Base-by-base conservation (phyloP, 73 alveolate genomes). In the Paramecium tetraurelia region DNA sequence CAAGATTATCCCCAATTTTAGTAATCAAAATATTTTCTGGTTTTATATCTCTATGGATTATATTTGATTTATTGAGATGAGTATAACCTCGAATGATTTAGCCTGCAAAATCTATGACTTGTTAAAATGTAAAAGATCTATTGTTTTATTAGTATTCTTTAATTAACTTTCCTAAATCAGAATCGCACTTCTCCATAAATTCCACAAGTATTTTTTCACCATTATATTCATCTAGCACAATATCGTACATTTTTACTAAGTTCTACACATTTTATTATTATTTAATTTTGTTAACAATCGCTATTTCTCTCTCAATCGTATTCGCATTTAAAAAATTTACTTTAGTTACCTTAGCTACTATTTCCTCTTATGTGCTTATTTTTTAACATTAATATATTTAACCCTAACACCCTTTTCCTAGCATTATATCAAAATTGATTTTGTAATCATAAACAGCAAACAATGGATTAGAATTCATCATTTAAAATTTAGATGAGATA, bases 101-200 rank as follows among this genome's bases (percentile, higher is more conserved):
- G 9, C 48, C 84, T 27, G 84, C 44, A 63, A 63, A 63, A 33
- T 63, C 84, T 21, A 63, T 8, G 5, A 63, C 50, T 63, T 63
- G 7, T 27, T 63, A 4, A 63, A 63, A 63, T 4, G 41, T 27
- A 31, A 33, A 33, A 7, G 44, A 33, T 27, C 3, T 0, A 0
- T 63, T 12, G 1, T 63, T 7, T 63, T 5, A 63, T 2, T 12
- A 4, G 9, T 33, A 63, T 31, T 27, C 16, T 63, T 63, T 63
- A 0, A 63, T 63, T 31, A 35, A 75, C 18, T 75, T 41, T 11
- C 59, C 59, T 75, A 75, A 75, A 75, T 75, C 87, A n/a, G 87
- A 29, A n/a, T 75, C 87, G 5, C 87, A 75, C 35, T 35, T 29
- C 46, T 75, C 87, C 87, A 75, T 75, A 14, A 75, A 75, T 41